Evolutionary conservation across 129 eudicot species (phyloP).

Genomic region (Flaveria sonorensis): DNA sequence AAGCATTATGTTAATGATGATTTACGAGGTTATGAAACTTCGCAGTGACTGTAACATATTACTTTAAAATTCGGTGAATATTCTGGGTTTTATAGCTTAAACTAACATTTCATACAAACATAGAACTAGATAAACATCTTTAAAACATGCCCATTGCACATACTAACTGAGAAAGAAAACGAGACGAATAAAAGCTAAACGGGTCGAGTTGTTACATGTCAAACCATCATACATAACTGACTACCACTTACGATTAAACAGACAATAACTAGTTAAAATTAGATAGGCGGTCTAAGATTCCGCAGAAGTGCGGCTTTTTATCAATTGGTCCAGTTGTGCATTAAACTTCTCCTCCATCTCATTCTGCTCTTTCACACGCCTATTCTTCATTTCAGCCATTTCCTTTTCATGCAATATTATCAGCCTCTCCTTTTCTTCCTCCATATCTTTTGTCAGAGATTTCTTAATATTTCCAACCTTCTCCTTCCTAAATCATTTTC

Average conservation of each 20-base stretch:
- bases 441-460: conserved; percentile 51
- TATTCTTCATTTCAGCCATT: conserved; percentile 43
- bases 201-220: neutral
- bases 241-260: conserved; percentile 4
- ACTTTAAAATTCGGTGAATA: neutral
- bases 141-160: neutral
- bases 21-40: too few relatives aligned
- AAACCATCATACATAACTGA: neutral
- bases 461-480: conserved; percentile 32
- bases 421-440: conserved; percentile 44
- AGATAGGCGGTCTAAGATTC: neutral
- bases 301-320: conserved; percentile 21
- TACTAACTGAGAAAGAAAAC: neutral
- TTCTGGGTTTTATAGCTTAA: neutral
- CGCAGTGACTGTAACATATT: neutral
- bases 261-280: neutral
- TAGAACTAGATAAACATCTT: neutral
- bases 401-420: conserved; percentile 36
- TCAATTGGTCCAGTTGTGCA: conserved; percentile 34
- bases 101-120: neutral
- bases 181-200: neutral
- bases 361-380: conserved; percentile 43
- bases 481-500: conserved; percentile 44
- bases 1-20: neutral
- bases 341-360: conserved; percentile 58